Conservation (phyloP, 345 rosid genomes). For the Clarkia xantiana region DNA sequence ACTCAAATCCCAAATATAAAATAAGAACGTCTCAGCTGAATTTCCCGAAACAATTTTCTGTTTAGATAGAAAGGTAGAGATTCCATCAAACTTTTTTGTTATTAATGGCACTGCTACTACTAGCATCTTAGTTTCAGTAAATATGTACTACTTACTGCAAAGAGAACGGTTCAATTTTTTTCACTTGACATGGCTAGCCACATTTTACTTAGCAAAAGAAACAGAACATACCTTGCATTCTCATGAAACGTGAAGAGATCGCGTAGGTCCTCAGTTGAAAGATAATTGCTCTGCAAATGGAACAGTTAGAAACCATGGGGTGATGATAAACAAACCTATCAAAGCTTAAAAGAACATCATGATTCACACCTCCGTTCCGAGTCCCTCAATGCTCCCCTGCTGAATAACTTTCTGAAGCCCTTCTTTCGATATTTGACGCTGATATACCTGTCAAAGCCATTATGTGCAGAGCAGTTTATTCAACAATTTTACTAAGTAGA, state of each 20-base stretch:
- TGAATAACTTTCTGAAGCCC: constrained; percentile 97
- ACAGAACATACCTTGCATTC: constrained; percentile 38
- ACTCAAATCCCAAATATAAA: no score
- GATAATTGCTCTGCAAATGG: constrained; percentile 54
- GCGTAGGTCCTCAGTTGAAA: constrained; percentile 77
- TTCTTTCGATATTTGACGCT: constrained; percentile 97
- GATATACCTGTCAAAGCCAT: constrained; percentile 56
- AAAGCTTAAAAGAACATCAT: neutral
- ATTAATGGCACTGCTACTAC: no score
- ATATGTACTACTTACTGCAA: no score
- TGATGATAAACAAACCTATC: constrained; percentile 4
- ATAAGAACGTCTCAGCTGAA: no score
- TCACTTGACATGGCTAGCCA: no score
- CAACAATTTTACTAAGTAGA: no score
- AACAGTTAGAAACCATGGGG: constrained; percentile 2
- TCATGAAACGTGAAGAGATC: constrained; percentile 76
- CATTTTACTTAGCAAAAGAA: neutral
- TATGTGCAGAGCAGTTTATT: neutral
- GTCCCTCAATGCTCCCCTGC: constrained; percentile 40
- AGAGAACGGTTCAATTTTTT: no score
- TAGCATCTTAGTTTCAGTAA: no score
- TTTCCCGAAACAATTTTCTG: no score
- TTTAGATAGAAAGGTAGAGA: no score
- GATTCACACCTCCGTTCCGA: constrained; percentile 36
- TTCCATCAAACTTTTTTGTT: no score